Base-by-base conservation (phyloP, 2,329 filamentous ascomycete genomes). In the Cladorrhinum sp. region DNA sequence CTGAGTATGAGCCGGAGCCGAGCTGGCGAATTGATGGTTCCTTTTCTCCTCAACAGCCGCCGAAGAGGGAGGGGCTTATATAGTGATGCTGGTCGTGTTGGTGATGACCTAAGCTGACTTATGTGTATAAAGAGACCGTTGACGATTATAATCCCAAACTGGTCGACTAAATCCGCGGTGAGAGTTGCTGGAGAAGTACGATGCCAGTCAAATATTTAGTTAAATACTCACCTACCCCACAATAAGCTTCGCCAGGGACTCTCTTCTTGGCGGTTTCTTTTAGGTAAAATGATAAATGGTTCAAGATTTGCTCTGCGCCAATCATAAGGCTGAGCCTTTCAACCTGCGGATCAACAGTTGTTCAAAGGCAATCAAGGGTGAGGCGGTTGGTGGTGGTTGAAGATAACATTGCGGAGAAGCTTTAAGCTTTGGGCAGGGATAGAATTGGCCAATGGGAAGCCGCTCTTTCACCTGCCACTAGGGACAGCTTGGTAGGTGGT, bases 391-490 rank as follows among this genome's bases (percentile, higher is more conserved):
- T n/a, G n/a, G n/a, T n/a, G n/a, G n/a, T 36, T 36, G 32, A 36
- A 36, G 32, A 36, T 36, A 16, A 16, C 32, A 36, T 36, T 36
- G 53, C 53, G 53, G 53, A 57, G 56, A 58, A 55, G 49, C 55
- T 38, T 23, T 25, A 22, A 51, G 38, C 24, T 48, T 38, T 16
- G 25, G 25, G 24, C 51, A 54, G 25, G 51, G 41, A 20, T 41
- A 45, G 50, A 22, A 48, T 54, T 53, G 57, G 36, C 57, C 57
- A 58, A 58, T 58, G 32, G 54, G 57, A 54, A 9, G 32, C 2
- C 32, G 32, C 16, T 13, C 10, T 36, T 4, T 36, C 12, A 12
- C 6, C 27, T 32, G 12, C 12, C 27, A 32, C 12, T 6, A 32
- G 12, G n/a, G n/a, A n/a, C n/a, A n/a, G n/a, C n/a, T n/a, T n/a